phyloP scores from a whole-genome alignment of 768 basidiomycete genomes.

The Austroboletus festivus region DNA sequence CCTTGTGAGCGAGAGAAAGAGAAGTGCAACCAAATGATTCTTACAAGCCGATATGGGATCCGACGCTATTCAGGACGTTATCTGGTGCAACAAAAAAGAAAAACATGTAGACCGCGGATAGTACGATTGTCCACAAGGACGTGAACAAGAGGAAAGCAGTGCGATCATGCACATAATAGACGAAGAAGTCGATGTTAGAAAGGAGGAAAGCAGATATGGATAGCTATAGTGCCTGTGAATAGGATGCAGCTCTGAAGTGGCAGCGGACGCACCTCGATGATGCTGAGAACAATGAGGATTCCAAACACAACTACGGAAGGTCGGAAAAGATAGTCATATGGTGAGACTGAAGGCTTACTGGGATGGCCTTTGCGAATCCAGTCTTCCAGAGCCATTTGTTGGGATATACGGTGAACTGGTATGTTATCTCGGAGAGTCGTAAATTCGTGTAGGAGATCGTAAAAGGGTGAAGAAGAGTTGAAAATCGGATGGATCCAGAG shows the following conservation, averaged over 20 bases:
- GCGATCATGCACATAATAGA: slow-evolving; percentile 59
- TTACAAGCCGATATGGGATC: slow-evolving; percentile 62
- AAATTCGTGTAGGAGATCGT: slow-evolving; percentile 27
- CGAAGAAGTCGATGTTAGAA: slow-evolving; percentile 54
- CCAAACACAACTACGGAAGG: slow-evolving; percentile 49
- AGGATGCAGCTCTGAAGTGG: not conserved
- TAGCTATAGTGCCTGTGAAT: slow-evolving; percentile 39
- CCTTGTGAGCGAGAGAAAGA: slow-evolving; percentile 5
- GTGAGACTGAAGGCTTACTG: slow-evolving; percentile 35
- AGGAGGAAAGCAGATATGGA: slow-evolving; percentile 72
- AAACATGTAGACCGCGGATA: slow-evolving; percentile 48
- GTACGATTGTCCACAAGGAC: slow-evolving; percentile 68
- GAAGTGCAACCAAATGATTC: slow-evolving; percentile 20
- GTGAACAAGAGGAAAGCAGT: slow-evolving; percentile 66
- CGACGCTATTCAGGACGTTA: slow-evolving; percentile 55
- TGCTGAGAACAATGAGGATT: slow-evolving; percentile 52
- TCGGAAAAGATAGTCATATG: not conserved
- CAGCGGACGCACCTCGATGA: slow-evolving; percentile 53
- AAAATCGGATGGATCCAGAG: slow-evolving; percentile 8
- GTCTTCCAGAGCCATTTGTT: slow-evolving; percentile 36
- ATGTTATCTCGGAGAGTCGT: slow-evolving; percentile 23
- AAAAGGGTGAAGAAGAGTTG: not conserved
- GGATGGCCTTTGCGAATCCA: slow-evolving; percentile 54
- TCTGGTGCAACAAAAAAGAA: slow-evolving; percentile 52
- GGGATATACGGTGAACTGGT: slow-evolving; percentile 8